phyloP scores from a whole-genome alignment of 2,329 filamentous ascomycete genomes.

The Fusarium sp. region DNA sequence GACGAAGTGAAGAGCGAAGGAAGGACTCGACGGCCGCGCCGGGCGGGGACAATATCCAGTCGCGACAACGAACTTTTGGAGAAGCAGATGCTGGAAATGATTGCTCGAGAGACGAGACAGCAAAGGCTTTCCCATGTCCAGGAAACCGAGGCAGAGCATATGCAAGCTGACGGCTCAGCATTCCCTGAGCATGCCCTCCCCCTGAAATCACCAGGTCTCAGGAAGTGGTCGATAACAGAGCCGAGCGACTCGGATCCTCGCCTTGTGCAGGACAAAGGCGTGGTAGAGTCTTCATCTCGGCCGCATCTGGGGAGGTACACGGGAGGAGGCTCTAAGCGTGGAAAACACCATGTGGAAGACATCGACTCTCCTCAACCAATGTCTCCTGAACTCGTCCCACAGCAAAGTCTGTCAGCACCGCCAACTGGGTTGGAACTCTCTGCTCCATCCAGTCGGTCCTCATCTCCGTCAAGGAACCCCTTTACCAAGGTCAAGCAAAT shows the following conservation, averaged over 20 bases:
- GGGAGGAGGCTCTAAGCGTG: constrained; percentile 57
- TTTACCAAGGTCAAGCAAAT: constrained; percentile 63
- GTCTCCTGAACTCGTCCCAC: constrained; percentile 60
- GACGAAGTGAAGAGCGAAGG: constrained; percentile 51
- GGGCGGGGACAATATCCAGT: constrained; percentile 58
- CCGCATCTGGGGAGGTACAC: constrained; percentile 52
- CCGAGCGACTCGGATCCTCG: constrained; percentile 53
- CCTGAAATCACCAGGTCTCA: constrained; percentile 46
- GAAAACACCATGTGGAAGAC: constrained; percentile 53
- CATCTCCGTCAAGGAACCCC: constrained; percentile 69
- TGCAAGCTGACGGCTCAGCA: constrained; percentile 47
- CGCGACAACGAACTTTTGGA: constrained; percentile 62
- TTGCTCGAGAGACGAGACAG: constrained; percentile 59
- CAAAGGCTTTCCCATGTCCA: constrained; percentile 49
- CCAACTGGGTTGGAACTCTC: constrained; percentile 70
- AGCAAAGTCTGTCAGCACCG: constrained; percentile 62
- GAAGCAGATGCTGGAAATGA: constrained; percentile 68
- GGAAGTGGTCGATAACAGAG: constrained; percentile 51
- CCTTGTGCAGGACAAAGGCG: constrained; percentile 32
- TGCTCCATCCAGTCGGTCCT: constrained; percentile 66
- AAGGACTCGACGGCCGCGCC: constrained; percentile 47
- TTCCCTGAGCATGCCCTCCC: constrained; percentile 45
- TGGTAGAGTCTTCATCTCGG: constrained; percentile 35
- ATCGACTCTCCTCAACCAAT: constrained; percentile 57
- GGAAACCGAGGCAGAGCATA: constrained; percentile 47